Evolutionary conservation across 306 rosid genomes (phyloP).

Genomic region (Malus sylvestris): DNA sequence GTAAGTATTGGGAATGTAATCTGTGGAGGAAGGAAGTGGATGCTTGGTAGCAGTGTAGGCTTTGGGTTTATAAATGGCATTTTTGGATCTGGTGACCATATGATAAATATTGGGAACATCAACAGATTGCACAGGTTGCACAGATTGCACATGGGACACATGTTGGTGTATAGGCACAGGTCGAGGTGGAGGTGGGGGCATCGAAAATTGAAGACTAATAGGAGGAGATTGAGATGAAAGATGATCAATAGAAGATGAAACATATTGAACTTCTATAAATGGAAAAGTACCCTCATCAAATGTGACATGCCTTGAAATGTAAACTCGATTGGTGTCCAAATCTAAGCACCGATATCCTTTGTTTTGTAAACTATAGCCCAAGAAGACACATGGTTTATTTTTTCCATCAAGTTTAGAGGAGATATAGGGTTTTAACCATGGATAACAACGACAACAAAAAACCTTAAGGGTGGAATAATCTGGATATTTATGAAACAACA

Average conservation of each 20-base stretch:
- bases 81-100: not conserved
- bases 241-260: not conserved
- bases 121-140: no score
- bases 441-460: no score
- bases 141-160: no score
- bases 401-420: no score
- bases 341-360: no score
- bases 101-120: accelerated
- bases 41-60: not conserved
- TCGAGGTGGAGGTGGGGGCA: not conserved
- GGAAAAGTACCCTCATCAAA: not conserved
- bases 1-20: not conserved
- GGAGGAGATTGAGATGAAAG: accelerated
- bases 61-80: not conserved
- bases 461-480: no score
- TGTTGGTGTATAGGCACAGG: no score
- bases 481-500: no score
- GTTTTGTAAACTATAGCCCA: no score
- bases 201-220: no score
- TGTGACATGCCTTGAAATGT: not conserved
- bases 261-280: accelerated
- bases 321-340: no score
- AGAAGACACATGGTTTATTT: accelerated
- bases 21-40: not conserved
- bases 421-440: no score